Percentiles rank a stretch among this genome's conserved stretches.
Conservation (phyloP, 2,329 filamentous ascomycete genomes). For the Aureobasidium sp. region DNA sequence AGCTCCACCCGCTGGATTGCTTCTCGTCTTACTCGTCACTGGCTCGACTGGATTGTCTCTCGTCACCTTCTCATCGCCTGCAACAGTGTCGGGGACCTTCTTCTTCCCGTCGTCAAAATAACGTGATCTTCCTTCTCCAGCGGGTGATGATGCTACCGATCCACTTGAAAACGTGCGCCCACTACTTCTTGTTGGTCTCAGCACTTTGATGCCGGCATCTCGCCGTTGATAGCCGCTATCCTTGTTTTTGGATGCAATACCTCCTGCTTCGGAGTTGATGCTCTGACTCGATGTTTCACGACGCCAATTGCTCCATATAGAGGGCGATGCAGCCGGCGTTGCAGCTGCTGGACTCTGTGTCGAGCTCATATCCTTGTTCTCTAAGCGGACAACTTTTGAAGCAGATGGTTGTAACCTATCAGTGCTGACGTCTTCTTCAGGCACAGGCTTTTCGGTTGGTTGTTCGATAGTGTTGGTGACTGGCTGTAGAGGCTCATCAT, state of each 20-base stretch:
- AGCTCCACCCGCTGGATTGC: conserved; percentile 84
- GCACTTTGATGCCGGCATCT: conserved; percentile 77
- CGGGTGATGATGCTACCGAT: conserved; percentile 23
- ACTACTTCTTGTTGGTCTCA: conserved; percentile 65
- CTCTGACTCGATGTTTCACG: conserved; percentile 27
- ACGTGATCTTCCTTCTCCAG: conserved; percentile 31
- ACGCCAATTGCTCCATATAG: conserved; percentile 42
- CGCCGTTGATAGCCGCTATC: conserved; percentile 60
- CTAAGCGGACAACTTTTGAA: conserved; percentile 18
- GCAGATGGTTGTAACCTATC: conserved; percentile 14
- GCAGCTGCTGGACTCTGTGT: neutral
- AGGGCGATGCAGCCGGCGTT: conserved; percentile 29
- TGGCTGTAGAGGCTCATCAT: neutral
- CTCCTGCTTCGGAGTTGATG: conserved; percentile 42
- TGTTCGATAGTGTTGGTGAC: neutral
- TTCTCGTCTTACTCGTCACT: conserved; percentile 26
- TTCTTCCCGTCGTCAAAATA: conserved; percentile 42
- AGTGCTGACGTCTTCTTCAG: neutral
- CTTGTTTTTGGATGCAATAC: conserved; percentile 42
- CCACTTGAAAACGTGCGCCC: conserved; percentile 40
- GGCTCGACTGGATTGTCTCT: conserved; percentile 8
- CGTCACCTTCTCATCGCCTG: conserved; percentile 11
- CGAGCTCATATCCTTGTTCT: conserved; percentile 7
- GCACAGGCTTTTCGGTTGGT: neutral
- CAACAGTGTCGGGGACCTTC: conserved; percentile 7